Evolutionary conservation across 371 early-diverging fungal genomes (phyloP), one percentile per base, ranked within the genome.

Genomic region (Funneliformis caledonium): DNA sequence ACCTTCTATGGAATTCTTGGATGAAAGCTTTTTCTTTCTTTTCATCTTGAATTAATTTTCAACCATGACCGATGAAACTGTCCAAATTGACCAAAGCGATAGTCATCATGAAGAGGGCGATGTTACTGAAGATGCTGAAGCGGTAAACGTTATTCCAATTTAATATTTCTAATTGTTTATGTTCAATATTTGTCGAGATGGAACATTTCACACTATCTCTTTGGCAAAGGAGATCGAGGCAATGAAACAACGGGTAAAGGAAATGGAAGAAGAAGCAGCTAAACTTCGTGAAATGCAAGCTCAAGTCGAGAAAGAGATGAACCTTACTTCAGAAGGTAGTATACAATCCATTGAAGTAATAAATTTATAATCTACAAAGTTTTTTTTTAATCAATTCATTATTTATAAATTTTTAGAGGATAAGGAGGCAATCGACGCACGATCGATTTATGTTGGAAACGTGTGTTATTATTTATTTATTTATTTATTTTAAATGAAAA

Each of bases 251-350:
- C 91, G 95, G 50, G 94, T 97, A 59, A 86, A 93, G 82, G 95
- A 96, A 85, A 96, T 97, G 97, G 97, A 97, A 84, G 92, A 93
- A 74, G 98, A 98, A 82, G 97, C 98, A n/a, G 94, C 94, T 70
- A 95, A 96, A 85, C 90, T 98, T 80, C 91, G 93, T 70, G 94
- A 94, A 82, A 94, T 98, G 92, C 96, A 96, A 83, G 96, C 93
- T 50, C 93, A 95, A 82, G 93, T 94, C 59, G 95, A 96, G 78
- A 94, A 94, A 86, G 94, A 93, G 42, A 89, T 93, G 89, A 88
- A 87, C 81, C 86, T 89, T 73, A 83, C 79, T 37, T 80, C 87
- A 45, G 92, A 90, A 87, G 91, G 91, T 89, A 43, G 8, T 31
- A 83, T 78, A 37, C 48, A 59, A n/a, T 19, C 2, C 47, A 52